phyloP scores from a whole-genome alignment of 305 asterid genomes.

The Solanum hybrid region DNA sequence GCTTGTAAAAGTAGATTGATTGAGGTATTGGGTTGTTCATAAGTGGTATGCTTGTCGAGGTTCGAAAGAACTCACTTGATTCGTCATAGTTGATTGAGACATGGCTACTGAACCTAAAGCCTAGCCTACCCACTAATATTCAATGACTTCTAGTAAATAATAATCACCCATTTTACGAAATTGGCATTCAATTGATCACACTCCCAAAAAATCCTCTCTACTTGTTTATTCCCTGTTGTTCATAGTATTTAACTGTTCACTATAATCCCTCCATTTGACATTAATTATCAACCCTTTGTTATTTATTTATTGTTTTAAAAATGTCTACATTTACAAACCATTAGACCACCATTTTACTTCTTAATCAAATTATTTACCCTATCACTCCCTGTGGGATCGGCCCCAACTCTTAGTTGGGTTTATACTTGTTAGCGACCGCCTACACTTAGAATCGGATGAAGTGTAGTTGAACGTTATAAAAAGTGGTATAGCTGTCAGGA shows the following conservation, averaged over 20 bases:
- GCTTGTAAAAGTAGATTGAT: neutral
- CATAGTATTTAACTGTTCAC: neutral
- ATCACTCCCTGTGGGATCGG: neutral
- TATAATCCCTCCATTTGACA: neutral
- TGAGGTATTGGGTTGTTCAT: neutral
- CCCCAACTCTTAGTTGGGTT: neutral
- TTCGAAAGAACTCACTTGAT: neutral
- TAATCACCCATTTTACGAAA: neutral
- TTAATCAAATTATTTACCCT: neutral
- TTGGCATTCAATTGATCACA: neutral
- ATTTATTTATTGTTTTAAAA: too few species aligned
- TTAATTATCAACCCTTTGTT: neutral
- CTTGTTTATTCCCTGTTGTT: neutral
- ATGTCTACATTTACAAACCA: neutral
- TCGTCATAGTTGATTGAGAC: neutral
- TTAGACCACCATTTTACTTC: neutral
- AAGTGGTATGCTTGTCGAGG: neutral
- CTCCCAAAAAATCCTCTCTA: neutral
- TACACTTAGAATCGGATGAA: neutral
- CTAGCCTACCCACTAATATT: neutral
- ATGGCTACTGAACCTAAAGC: neutral
- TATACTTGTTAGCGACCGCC: neutral
- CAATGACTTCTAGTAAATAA: neutral
- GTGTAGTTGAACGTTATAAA: neutral
- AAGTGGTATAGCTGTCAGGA: neutral